Percentiles rank a stretch among this genome's conserved stretches.
phyloP scores from a whole-genome alignment of 306 rosid genomes.

The Cucumis hystrix region DNA sequence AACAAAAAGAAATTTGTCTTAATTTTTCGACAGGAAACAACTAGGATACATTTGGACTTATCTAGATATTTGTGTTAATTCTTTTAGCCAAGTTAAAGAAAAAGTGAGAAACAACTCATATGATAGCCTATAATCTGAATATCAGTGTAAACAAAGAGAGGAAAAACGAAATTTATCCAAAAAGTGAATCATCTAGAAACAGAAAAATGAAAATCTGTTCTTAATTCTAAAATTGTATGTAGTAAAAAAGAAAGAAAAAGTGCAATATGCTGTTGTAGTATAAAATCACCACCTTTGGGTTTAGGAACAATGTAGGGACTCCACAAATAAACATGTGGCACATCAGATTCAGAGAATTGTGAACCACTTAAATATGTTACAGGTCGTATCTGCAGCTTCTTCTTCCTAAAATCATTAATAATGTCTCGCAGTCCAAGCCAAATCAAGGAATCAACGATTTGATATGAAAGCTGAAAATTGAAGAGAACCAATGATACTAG shows the following conservation, averaged over 20 bases:
- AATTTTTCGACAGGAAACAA: no score
- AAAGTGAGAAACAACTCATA: background rate
- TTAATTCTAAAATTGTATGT: no score
- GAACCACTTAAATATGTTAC: constrained; percentile 98
- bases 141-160: background rate
- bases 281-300: constrained; percentile 67
- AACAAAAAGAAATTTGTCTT: no score
- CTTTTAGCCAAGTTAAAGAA: no score
- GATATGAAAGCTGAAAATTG: constrained; percentile 75
- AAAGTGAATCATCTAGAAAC: background rate
- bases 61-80: no score
- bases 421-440: constrained; percentile 98
- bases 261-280: background rate
- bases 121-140: background rate
- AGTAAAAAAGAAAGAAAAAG: no score
- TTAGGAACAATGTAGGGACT: constrained; percentile 99
- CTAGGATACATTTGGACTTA: no score
- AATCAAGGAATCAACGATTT: constrained; percentile 89
- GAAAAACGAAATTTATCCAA: background rate
- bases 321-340: constrained; percentile 97
- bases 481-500: constrained; percentile 9
- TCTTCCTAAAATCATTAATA: constrained; percentile 93
- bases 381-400: constrained; percentile 79
- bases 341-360: constrained; percentile 73
- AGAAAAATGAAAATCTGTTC: background rate